Percentiles rank a stretch among this genome's conserved stretches.
Conservation (phyloP, 2,329 filamentous ascomycete species). For the Cladophialophora exuberans region DNA sequence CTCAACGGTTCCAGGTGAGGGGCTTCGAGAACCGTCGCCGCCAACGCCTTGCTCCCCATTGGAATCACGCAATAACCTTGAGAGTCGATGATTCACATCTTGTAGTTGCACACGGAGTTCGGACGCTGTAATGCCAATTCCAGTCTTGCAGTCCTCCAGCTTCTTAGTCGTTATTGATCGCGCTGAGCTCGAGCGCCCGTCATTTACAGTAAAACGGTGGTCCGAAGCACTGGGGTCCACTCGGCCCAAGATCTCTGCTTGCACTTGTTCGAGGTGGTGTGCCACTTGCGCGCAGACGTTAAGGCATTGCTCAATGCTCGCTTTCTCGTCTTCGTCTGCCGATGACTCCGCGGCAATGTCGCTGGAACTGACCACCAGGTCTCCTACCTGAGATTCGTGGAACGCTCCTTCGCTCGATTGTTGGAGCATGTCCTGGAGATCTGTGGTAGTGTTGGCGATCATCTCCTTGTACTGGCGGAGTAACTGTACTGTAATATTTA, state of each 20-base stretch:
- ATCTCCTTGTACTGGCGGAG: conserved; percentile 41
- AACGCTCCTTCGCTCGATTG: conserved; percentile 38
- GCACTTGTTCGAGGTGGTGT: conserved; percentile 37
- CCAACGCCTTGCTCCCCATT: neutral
- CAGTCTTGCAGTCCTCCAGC: conserved; percentile 31
- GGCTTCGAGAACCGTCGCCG: too few species aligned
- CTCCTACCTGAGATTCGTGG: conserved; percentile 27
- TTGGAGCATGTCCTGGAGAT: conserved; percentile 41
- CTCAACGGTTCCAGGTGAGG: conserved; percentile 32
- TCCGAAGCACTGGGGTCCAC: neutral
- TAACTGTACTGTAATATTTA: conserved; percentile 30
- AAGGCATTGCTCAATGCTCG: conserved; percentile 42
- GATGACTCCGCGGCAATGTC: conserved; percentile 12
- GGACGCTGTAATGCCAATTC: conserved; percentile 30
- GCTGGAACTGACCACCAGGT: neutral
- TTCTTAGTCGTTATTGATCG: conserved; percentile 16
- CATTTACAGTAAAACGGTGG: neutral
- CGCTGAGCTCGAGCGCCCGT: neutral
- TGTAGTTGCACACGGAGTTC: conserved; percentile 33
- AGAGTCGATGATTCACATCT: conserved; percentile 32
- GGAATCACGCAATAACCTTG: neutral
- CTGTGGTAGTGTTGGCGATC: conserved; percentile 39
- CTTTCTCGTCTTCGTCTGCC: conserved; percentile 40
- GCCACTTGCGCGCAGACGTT: conserved; percentile 40
- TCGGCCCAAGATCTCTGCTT: conserved; percentile 17